These are phyloP conservation scores for Blastobotrys peoriensis DNA, from an alignment of 805 yeast species.

Conservation along the genomic window DNA sequence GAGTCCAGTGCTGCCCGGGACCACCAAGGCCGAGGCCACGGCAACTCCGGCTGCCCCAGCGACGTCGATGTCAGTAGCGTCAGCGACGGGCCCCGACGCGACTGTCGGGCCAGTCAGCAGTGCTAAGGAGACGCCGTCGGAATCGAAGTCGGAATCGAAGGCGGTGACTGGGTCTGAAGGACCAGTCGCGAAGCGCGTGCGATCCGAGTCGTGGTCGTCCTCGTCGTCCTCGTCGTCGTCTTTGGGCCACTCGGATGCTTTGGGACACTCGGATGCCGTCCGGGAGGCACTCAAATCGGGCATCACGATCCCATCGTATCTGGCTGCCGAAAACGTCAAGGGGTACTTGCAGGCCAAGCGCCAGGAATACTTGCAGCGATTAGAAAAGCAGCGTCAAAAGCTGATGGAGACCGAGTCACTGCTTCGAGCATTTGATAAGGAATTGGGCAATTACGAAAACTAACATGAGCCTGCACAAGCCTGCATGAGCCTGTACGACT, in stretches of 20 bases:
- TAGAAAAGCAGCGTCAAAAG: constrained; percentile 23
- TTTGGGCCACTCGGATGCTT: background rate
- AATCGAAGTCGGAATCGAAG: background rate
- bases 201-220: constrained; percentile 2
- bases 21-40: constrained; percentile 7
- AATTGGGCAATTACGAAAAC: constrained; percentile 16
- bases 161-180: background rate
- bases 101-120: no score
- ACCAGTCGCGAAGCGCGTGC: background rate
- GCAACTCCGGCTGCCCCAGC: background rate
- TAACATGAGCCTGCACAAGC: background rate
- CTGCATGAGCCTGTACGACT: no score
- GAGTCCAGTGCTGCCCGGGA: no score
- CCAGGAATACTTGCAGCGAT: constrained; percentile 29
- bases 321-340: constrained; percentile 25
- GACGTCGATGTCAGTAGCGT: no score
- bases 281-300: background rate
- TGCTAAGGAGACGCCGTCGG: background rate
- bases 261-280: background rate
- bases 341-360: constrained; percentile 31
- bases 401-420: constrained; percentile 24
- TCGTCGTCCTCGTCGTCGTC: constrained; percentile 1
- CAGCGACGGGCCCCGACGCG: no score
- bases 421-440: constrained; percentile 27
- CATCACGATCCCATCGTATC: constrained; percentile 21